phyloP scores from a whole-genome alignment of 768 basidiomycete genomes.

The Boletus tylopilopsis region DNA sequence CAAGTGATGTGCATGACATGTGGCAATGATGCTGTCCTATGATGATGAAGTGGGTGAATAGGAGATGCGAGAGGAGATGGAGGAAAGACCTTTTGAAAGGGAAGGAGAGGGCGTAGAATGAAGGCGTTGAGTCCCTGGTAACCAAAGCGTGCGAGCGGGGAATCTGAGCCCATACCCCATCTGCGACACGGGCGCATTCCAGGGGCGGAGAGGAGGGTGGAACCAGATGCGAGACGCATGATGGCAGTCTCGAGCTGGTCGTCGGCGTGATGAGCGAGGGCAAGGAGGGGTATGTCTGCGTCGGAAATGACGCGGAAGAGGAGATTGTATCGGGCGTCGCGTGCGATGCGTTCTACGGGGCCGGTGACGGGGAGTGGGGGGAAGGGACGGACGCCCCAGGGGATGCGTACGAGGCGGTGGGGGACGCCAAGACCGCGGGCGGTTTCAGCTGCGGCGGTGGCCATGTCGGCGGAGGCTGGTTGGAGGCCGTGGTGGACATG shows the following conservation, averaged over 20 bases:
- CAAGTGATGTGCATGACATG: constrained; percentile 60
- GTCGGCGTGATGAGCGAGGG: constrained; percentile 75
- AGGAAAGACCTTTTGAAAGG: constrained; percentile 58
- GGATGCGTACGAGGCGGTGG: constrained; percentile 45
- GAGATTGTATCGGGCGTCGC: constrained; percentile 53
- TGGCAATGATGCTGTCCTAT: constrained; percentile 80
- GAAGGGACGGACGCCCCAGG: constrained; percentile 55
- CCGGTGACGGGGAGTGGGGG: constrained; percentile 43
- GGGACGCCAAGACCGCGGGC: constrained; percentile 43
- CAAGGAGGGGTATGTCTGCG: constrained; percentile 40
- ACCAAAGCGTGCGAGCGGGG: constrained; percentile 41
- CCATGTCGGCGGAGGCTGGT: constrained; percentile 51
- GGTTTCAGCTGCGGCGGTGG: constrained; percentile 39
- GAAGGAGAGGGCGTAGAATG: constrained; percentile 69
- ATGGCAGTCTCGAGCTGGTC: constrained; percentile 83
- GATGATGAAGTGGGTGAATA: background rate
- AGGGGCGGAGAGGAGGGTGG: constrained; percentile 51
- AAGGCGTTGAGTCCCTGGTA: constrained; percentile 59
- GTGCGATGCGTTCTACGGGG: constrained; percentile 53
- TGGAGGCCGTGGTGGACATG: constrained; percentile 74
- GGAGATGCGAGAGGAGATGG: background rate
- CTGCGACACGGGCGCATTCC: constrained; percentile 68
- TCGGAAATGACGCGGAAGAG: constrained; percentile 47
- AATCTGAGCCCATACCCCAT: constrained; percentile 70
- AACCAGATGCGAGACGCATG: constrained; percentile 61